Conservation (phyloP, 2,329 filamentous ascomycete genomes). For the Pseudogymnoascus sp. region DNA sequence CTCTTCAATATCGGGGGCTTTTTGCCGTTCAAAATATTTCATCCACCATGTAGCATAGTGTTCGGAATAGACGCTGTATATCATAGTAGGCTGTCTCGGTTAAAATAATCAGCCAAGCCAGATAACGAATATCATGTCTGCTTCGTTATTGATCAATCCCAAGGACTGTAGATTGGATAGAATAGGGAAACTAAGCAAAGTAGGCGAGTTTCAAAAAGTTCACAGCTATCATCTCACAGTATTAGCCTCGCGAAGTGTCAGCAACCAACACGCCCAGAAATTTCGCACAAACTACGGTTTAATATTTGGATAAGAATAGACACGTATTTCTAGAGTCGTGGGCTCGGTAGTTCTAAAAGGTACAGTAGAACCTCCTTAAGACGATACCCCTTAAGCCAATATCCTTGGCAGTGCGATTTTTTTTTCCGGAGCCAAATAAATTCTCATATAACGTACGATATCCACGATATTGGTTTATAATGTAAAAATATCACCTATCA, state of each 20-base stretch:
- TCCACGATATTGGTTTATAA: neutral
- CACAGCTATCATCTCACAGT: neutral
- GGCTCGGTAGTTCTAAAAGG: neutral
- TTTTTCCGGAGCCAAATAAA: neutral
- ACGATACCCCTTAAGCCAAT: constrained; percentile 9
- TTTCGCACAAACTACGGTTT: neutral
- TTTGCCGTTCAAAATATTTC: neutral
- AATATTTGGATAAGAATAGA: neutral
- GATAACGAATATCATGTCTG: neutral
- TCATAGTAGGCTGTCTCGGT: neutral
- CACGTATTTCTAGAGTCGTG: neutral
- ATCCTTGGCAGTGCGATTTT: constrained; percentile 7
- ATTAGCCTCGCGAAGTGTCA: neutral
- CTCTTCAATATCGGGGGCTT: neutral
- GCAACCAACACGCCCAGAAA: neutral
- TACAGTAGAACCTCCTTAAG: neutral
- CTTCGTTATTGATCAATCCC: neutral
- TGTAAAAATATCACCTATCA: constrained; percentile 1
- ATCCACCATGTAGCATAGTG: neutral
- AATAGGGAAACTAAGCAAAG: neutral
- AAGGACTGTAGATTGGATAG: neutral
- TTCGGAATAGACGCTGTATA: neutral
- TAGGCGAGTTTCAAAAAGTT: neutral
- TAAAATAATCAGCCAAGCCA: neutral
- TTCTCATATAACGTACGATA: constrained; percentile 8